Percentiles rank a stretch among this genome's conserved stretches.
Evolutionary conservation across 371 early-diverging fungal species (phyloP).

Genomic region (Rhizomucor miehei): DNA sequence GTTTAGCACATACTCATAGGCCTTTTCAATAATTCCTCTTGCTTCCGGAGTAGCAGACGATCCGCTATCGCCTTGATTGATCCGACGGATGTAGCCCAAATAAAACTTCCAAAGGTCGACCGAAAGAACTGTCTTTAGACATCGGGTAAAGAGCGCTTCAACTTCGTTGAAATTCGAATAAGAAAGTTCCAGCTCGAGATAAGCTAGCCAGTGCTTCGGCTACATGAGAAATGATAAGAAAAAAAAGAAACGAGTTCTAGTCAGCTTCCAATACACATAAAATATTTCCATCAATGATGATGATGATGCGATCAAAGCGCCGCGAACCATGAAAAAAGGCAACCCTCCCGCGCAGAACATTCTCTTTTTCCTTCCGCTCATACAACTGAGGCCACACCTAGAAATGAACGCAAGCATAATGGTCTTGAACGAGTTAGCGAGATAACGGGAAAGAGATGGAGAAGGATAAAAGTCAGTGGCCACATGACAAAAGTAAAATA

Average conservation of each 20-base stretch:
- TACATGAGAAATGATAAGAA: constrained; percentile 24
- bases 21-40: constrained; percentile 70
- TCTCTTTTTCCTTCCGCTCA: not conserved
- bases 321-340: not conserved
- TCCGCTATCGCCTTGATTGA: constrained; percentile 58
- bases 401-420: not conserved
- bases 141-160: constrained; percentile 83
- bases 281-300: too few relatives aligned
- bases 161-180: constrained; percentile 72
- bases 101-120: constrained; percentile 91
- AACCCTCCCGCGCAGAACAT: not conserved
- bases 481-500: constrained; percentile 1
- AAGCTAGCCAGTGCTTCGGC: constrained; percentile 82
- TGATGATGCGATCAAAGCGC: constrained; percentile 1
- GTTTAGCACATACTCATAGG: constrained; percentile 86
- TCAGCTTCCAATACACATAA: not conserved
- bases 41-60: constrained; percentile 62
- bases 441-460: constrained; percentile 4
- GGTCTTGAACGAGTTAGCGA: constrained; percentile 3
- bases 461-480: not conserved
- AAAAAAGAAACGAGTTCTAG: too few relatives aligned
- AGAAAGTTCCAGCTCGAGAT: constrained; percentile 82
- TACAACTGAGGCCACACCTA: not conserved
- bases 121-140: constrained; percentile 75
- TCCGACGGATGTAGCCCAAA: constrained; percentile 80